Percentiles rank a stretch among this genome's conserved stretches.
Conservation (phyloP, 2,329 filamentous ascomycete genomes). For the Paracoccidioides lutzii region DNA sequence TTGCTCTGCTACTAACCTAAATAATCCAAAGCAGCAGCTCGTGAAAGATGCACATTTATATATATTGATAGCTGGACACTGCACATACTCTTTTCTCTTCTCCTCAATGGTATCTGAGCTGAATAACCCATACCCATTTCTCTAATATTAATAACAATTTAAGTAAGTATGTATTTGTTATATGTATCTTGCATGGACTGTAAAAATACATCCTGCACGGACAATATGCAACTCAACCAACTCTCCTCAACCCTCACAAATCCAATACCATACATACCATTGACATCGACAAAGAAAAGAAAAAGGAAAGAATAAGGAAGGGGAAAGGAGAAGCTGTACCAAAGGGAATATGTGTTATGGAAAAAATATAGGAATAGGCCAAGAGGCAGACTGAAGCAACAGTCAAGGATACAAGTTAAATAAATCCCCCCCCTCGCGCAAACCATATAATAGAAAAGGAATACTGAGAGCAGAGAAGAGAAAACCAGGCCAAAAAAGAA, state of each 20-base stretch:
- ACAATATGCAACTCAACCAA: not conserved
- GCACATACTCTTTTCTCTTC: too few species aligned
- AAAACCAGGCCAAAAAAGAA: not conserved
- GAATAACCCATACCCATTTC: too few species aligned
- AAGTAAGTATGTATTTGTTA: too few species aligned
- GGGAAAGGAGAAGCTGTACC: not conserved
- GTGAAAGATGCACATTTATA: too few species aligned
- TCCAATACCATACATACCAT: not conserved
- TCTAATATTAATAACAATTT: too few species aligned
- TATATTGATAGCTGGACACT: too few species aligned
- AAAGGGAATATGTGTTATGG: constrained; percentile 1
- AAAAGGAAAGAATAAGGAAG: not conserved
- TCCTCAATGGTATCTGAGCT: too few species aligned
- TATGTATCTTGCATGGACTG: not conserved
- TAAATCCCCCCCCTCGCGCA: not conserved
- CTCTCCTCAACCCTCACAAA: not conserved
- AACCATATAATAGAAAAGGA: too few species aligned
- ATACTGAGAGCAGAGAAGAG: too few species aligned
- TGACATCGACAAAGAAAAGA: not conserved
- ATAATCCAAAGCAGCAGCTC: too few species aligned
- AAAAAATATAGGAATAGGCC: constrained; percentile 7
- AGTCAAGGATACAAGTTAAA: constrained; percentile 5
- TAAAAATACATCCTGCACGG: not conserved
- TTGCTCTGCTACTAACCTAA: too few species aligned
- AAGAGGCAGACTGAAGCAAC: constrained; percentile 2